These are phyloP conservation scores for Fusarium sp. DNA, from an alignment of 2,329 filamentous ascomycete genomes.

Conservation along the genomic window DNA sequence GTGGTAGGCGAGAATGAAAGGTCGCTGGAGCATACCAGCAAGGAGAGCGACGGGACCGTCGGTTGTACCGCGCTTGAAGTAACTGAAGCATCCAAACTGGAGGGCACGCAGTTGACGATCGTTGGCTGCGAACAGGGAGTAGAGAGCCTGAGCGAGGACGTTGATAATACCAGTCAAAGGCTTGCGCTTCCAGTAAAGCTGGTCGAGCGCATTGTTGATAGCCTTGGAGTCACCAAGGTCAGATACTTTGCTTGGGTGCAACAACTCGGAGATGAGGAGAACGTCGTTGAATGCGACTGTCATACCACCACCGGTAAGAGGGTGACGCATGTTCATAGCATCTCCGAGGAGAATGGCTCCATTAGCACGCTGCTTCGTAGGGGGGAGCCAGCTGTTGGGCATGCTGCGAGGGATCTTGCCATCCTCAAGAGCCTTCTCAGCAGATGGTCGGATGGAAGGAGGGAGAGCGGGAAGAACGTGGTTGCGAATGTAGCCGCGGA, in stretches of 20 bases:
- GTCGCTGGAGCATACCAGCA: constrained; percentile 83
- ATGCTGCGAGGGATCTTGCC: constrained; percentile 85
- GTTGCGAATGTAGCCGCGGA: constrained; percentile 86
- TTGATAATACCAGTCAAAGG: constrained; percentile 90
- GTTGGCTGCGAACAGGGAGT: constrained; percentile 90
- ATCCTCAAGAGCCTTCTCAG: constrained; percentile 81
- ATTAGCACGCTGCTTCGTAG: constrained; percentile 69
- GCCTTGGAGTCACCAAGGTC: constrained; percentile 76
- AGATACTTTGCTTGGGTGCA: constrained; percentile 79
- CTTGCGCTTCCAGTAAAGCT: constrained; percentile 92
- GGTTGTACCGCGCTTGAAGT: constrained; percentile 85
- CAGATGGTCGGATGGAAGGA: constrained; percentile 77
- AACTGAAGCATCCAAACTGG: constrained; percentile 91
- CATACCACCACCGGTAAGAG: constrained; percentile 97
- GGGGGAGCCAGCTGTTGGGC: constrained; percentile 95
- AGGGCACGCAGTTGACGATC: constrained; percentile 83
- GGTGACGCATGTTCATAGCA: constrained; percentile 99
- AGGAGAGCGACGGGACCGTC: constrained; percentile 87
- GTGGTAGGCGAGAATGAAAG: constrained; percentile 86
- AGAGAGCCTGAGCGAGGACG: constrained; percentile 95
- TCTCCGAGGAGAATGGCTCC: constrained; percentile 90
- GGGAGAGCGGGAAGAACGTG: constrained; percentile 86
- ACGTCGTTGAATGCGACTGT: constrained; percentile 97
- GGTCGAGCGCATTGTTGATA: constrained; percentile 77
- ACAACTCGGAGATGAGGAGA: constrained; percentile 80